A percentile compares a stretch with the other conserved stretches of the same genome.
phyloP scores from a whole-genome alignment of 495 filamentous ascomycete species.

The Pseudoneurospora amorphoporcata region DNA sequence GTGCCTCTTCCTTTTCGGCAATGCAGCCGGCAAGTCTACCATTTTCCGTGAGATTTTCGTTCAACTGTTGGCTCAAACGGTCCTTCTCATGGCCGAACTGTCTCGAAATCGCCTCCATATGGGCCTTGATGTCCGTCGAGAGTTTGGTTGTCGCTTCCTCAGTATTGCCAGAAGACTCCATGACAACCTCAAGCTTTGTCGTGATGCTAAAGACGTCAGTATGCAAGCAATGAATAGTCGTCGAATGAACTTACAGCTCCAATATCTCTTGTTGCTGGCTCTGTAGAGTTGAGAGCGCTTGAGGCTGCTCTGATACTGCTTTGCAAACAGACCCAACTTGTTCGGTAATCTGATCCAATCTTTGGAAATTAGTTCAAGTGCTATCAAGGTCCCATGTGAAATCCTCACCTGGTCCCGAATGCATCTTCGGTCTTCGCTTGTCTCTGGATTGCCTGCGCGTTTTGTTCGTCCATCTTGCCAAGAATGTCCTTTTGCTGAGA shows the following conservation, averaged over 20 bases:
- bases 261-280: slow-evolving; percentile 1
- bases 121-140: slow-evolving; percentile 5
- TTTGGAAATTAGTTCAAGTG: background rate
- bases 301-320: background rate
- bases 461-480: slow-evolving; percentile 16
- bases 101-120: slow-evolving; percentile 6
- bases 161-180: slow-evolving; percentile 1
- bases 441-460: slow-evolving; percentile 2
- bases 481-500: slow-evolving; percentile 24
- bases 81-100: slow-evolving; percentile 12
- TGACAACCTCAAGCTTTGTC: slow-evolving; percentile 8
- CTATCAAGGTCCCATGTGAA: background rate
- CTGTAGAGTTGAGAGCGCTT: slow-evolving; percentile 3
- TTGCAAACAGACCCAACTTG: slow-evolving; percentile 7
- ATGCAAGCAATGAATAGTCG: background rate
- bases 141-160: slow-evolving; percentile 3
- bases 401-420: slow-evolving; percentile 1
- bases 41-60: slow-evolving; percentile 14
- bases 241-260: background rate
- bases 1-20: slow-evolving; percentile 10
- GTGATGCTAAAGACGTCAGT: slow-evolving; percentile 8
- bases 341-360: slow-evolving; percentile 5
- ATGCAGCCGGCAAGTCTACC: slow-evolving; percentile 8
- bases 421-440: slow-evolving; percentile 3
- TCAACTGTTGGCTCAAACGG: slow-evolving; percentile 9